Evolutionary conservation across 306 rosid species (phyloP).

Genomic region (Inga laurina): DNA sequence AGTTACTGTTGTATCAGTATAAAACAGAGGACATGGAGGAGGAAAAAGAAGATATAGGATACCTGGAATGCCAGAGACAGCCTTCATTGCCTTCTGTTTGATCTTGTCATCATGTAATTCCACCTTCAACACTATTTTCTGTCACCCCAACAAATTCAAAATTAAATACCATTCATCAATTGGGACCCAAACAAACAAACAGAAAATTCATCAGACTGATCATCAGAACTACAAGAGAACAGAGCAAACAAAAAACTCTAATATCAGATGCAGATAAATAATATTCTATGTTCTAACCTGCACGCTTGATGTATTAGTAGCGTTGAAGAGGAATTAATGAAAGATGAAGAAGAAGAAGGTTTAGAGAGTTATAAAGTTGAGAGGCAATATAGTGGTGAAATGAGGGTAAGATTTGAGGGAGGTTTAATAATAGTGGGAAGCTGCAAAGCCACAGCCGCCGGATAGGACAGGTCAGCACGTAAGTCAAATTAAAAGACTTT

Average conservation of each 20-base stretch:
- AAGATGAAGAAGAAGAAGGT: too few relatives aligned
- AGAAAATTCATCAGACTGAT: not conserved
- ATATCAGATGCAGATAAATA: not conserved
- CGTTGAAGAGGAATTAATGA: not conserved
- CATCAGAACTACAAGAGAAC: not conserved
- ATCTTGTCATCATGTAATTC: slow-evolving; percentile 39
- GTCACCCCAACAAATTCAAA: slow-evolving; percentile 5
- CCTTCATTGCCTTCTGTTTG: slow-evolving; percentile 59
- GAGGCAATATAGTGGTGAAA: not conserved
- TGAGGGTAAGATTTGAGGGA: not conserved
- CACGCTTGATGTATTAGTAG: not conserved
- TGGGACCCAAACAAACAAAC: not conserved
- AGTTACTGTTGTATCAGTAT: not conserved
- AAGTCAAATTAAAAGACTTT: not conserved
- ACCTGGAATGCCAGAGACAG: slow-evolving; percentile 53
- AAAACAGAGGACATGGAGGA: not conserved
- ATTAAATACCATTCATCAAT: not conserved
- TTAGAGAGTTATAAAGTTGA: too few relatives aligned
- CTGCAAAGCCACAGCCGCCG: not conserved
- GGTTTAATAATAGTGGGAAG: not conserved
- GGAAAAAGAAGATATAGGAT: not conserved
- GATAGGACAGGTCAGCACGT: not conserved
- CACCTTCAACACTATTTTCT: slow-evolving; percentile 59
- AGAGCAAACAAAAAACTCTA: not conserved
- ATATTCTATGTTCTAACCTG: not conserved